Percentiles rank a stretch among this genome's conserved stretches.
phyloP scores from a whole-genome alignment of 208 protist genomes.

The Wallacemonas collosoma region DNA sequence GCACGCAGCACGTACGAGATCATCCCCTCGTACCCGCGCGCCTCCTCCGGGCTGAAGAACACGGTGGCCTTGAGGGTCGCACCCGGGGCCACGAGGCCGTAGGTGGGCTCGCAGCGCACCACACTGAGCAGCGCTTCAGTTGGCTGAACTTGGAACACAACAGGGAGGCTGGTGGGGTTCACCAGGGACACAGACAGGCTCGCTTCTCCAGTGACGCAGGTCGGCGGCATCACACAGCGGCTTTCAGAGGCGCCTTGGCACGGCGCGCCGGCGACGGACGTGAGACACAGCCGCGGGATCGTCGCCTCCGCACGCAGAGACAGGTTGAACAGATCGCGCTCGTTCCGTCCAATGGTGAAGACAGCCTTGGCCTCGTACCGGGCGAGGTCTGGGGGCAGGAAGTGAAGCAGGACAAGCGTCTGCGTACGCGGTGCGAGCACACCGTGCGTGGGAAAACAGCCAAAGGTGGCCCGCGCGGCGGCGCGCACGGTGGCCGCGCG shows the following conservation, averaged over 20 bases:
- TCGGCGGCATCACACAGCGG: conserved; percentile 64
- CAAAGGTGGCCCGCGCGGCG: conserved; percentile 32
- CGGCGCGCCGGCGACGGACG: conserved; percentile 20
- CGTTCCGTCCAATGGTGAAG: conserved; percentile 44
- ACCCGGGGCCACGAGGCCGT: conserved; percentile 57
- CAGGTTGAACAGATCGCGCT: conserved; percentile 37
- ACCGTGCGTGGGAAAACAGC: conserved; percentile 54
- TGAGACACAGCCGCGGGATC: conserved; percentile 37
- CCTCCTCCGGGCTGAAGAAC: conserved; percentile 65
- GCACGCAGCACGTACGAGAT: conserved; percentile 56
- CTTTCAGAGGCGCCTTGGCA: conserved; percentile 34
- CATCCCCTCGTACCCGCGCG: conserved; percentile 49
- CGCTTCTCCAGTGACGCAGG: conserved; percentile 74
- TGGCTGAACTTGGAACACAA: conserved; percentile 63
- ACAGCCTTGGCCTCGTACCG: conserved; percentile 52
- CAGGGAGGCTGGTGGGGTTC: conserved; percentile 81
- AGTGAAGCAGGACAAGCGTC: conserved; percentile 66
- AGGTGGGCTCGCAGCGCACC: conserved; percentile 60
- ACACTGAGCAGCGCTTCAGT: conserved; percentile 44
- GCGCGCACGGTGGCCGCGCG: conserved; percentile 1
- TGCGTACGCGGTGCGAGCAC: conserved; percentile 48
- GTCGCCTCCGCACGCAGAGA: conserved; percentile 60
- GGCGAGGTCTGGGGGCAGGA: conserved; percentile 40
- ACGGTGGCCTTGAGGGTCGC: conserved; percentile 42
- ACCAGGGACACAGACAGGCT: conserved; percentile 42